Evolutionary conservation across 2,329 filamentous ascomycete genomes (phyloP), one percentile per base, ranked within the genome.

Genomic region (Aspergillus ochraceus): DNA sequence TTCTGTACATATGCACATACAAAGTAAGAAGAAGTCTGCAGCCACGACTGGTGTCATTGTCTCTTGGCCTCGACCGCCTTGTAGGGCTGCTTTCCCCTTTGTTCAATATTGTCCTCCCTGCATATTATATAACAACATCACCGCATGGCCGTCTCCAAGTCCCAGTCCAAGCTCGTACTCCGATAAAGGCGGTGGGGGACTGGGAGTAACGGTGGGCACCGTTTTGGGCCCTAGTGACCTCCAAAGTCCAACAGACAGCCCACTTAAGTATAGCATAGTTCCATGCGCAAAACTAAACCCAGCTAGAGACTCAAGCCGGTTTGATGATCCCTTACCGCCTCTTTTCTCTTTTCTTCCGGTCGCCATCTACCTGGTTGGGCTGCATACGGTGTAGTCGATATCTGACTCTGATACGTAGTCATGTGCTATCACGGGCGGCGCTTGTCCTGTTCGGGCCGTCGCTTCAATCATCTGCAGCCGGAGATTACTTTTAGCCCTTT

Each of bases 381-480:
- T 36, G 32, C 12, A 36, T 42, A 42, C 17, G 36, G 36, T 17
- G 14, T 6, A 42, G 36, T 59, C 10, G 19, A 54, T 54, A 11
- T 47, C 12, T 10, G 45, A 24, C 10, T 46, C 17, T 22, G 19
- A 11, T 14, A 24, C 39, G 30, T 19, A 29, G 26, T 49, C 53
- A 55, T 14, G 49, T 59, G 53, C 19, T 42, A 49, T 59, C 56
- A 58, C 49, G 19, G 46, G 47, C 26, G 12, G 42, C 58, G 39
- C 58, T 56, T 54, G 42, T 32, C 54, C 58, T 2, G 30, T 57
- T 60, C 19, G 30, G 32, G 50, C 29, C 36, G 42, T 14, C 55
- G 49, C 45, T 22, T 24, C 32, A 24, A 47, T 24, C 45, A 47
- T 47, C 45, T 47, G 45, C 45, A 19, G 17, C 19, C 12, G 45